These are phyloP conservation scores for Leccinum longicurvipes DNA, from an alignment of 768 basidiomycete genomes.

Conservation along the genomic window DNA sequence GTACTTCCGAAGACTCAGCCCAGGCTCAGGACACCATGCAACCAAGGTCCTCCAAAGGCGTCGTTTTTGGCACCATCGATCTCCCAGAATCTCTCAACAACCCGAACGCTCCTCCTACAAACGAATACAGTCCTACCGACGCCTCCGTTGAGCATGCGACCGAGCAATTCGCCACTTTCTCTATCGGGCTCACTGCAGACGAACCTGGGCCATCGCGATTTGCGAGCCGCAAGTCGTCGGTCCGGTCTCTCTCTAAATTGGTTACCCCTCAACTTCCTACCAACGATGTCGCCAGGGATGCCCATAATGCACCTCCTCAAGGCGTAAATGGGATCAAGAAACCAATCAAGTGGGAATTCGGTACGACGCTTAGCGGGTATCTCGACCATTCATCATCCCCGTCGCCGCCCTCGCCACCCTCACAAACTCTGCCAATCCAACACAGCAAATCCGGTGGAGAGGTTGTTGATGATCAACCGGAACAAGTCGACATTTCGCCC, in stretches of 20 bases:
- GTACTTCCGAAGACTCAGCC: slow-evolving; percentile 1
- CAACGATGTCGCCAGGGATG: slow-evolving; percentile 1
- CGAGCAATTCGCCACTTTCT: slow-evolving; percentile 38
- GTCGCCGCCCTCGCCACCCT: not conserved
- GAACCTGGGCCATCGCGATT: slow-evolving; percentile 30
- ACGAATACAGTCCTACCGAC: slow-evolving; percentile 11
- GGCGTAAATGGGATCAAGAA: slow-evolving; percentile 14
- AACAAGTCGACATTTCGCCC: not conserved
- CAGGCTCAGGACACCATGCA: slow-evolving; percentile 8
- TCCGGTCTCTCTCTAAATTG: slow-evolving; percentile 15
- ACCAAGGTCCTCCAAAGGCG: slow-evolving; percentile 21
- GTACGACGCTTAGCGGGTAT: slow-evolving; percentile 35
- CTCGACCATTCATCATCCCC: slow-evolving; percentile 2
- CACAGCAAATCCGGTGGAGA: not conserved
- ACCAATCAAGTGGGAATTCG: slow-evolving; percentile 54
- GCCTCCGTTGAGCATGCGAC: slow-evolving; percentile 13
- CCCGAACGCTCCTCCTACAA: not conserved
- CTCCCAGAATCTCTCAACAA: slow-evolving; percentile 22
- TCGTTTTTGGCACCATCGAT: slow-evolving; percentile 54
- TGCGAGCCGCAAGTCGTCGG: slow-evolving; percentile 26
- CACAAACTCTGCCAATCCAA: not conserved
- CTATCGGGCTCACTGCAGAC: slow-evolving; percentile 43
- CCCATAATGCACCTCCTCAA: not conserved
- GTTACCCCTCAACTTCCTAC: not conserved
- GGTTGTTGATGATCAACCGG: not conserved